phyloP scores from a whole-genome alignment of 257 asterid species.

The Ilex aquifolium region DNA sequence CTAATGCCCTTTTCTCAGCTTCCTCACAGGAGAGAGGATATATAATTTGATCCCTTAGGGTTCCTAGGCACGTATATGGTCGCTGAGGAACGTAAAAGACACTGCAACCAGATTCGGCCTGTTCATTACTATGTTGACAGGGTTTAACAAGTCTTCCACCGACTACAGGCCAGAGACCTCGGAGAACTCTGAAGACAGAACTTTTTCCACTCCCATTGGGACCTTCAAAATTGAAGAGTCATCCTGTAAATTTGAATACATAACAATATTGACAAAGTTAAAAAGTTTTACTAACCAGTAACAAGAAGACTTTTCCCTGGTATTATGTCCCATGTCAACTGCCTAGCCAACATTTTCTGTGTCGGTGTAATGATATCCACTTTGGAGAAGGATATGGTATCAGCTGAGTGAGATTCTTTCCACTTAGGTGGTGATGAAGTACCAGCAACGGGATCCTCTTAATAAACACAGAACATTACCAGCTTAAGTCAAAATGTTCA shows the following conservation, averaged over 20 bases:
- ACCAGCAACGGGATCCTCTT: slow-evolving; percentile 38
- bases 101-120: slow-evolving; percentile 41
- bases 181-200: slow-evolving; percentile 91
- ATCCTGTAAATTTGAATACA: background rate
- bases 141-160: slow-evolving; percentile 77
- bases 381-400: slow-evolving; percentile 70
- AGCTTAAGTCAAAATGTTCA: slow-evolving; percentile 10
- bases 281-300: slow-evolving; percentile 63
- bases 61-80: slow-evolving; percentile 97
- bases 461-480: slow-evolving; percentile 19
- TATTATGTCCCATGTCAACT: slow-evolving; percentile 65
- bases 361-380: slow-evolving; percentile 85
- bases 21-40: slow-evolving; percentile 83
- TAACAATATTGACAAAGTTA: background rate
- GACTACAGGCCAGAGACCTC: slow-evolving; percentile 96
- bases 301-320: slow-evolving; percentile 91
- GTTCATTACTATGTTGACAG: slow-evolving; percentile 26
- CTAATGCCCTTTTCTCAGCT: slow-evolving; percentile 60
- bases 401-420: slow-evolving; percentile 38
- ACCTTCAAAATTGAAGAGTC: slow-evolving; percentile 39
- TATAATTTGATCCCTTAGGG: slow-evolving; percentile 95
- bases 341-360: slow-evolving; percentile 84
- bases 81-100: slow-evolving; percentile 92
- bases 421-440: slow-evolving; percentile 27
- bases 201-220: slow-evolving; percentile 99